A percentile compares a stretch with the other conserved stretches of the same genome.
phyloP scores from a whole-genome alignment of 2,329 filamentous ascomycete species.

The Fusarium ramigenum region DNA sequence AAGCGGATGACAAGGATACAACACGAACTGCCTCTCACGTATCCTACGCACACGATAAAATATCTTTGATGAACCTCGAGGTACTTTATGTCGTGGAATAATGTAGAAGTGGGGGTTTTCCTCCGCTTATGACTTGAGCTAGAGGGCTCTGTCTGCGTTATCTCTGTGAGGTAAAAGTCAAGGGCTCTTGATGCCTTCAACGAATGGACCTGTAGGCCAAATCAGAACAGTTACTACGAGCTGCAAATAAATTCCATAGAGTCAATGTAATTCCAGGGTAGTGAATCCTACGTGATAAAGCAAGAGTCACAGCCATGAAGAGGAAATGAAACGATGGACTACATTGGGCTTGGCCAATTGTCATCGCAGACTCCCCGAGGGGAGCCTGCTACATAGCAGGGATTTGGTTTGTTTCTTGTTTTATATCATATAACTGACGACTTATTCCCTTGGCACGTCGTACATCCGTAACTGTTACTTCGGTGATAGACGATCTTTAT shows the following conservation, averaged over 20 bases:
- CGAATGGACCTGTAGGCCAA: accelerated
- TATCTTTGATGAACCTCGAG: background rate
- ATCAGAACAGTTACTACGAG: background rate
- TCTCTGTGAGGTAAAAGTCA: too few relatives aligned
- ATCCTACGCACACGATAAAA: background rate
- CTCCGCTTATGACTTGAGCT: background rate
- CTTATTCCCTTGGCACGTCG: background rate
- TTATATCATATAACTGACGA: background rate
- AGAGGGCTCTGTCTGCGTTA: background rate
- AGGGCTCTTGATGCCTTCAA: background rate
- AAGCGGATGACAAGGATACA: background rate
- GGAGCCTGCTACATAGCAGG: background rate
- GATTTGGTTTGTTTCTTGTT: background rate
- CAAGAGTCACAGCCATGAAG: background rate
- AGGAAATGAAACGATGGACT: background rate
- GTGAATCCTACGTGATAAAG: background rate
- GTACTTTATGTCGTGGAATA: background rate
- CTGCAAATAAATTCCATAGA: too few relatives aligned
- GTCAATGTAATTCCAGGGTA: background rate
- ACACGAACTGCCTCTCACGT: background rate
- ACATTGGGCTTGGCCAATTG: background rate
- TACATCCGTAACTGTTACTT: too few relatives aligned
- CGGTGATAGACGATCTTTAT: background rate
- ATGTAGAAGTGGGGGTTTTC: background rate
- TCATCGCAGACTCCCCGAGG: too few relatives aligned